Base-by-base conservation (phyloP, 2,329 filamentous ascomycete species). In the Sclerotinia trifoliorum region DNA sequence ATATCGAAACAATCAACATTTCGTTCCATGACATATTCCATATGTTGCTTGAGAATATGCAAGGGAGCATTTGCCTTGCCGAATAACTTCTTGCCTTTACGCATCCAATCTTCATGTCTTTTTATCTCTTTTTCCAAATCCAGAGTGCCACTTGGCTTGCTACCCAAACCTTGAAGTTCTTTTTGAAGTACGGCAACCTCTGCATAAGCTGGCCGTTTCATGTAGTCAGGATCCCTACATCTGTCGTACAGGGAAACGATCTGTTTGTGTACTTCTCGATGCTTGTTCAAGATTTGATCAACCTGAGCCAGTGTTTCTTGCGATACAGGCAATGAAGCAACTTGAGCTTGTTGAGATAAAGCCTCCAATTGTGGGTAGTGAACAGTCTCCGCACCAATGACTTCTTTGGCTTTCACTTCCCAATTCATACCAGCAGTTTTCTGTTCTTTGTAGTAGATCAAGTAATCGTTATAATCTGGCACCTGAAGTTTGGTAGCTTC, bases 71-170 rank as follows among this genome's bases (percentile, higher is more conserved):
- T 99, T 1, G 95, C 95, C 79, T 99, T 99, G 65, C 95, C 95
- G 76, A 99, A 99, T 0, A 99, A 81, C 78, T 97, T 97, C 81
- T 99, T 99, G 63, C 95, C 95, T 75, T 93, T 93, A 44, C 95
- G 87, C 94, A 99, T 99, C 95, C 95, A 99, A 78, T 99, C 95
- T 78, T 99, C 95, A 73, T 98, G 95, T 10, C 92, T 88, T 77
- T 95, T 96, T 72, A 95, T 91, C 78, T 98, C 93, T 72, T 93
- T 94, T 77, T 99, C 95, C 5, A 99, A 85, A 75, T 99, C 95
- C 46, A 96, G 85, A 0, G 94, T 96, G 2, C 95, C 95, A 52
- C 86, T 87, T 0, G 95, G 95, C 77, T 97, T 97, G 71, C 93
- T 96, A 74, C 97, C 96, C 13, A 98, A 84, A 65, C 95, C 92